Evolutionary conservation across 306 rosid species (phyloP), one percentile per base, ranked within the genome.

Genomic region (Trifolium repens): DNA sequence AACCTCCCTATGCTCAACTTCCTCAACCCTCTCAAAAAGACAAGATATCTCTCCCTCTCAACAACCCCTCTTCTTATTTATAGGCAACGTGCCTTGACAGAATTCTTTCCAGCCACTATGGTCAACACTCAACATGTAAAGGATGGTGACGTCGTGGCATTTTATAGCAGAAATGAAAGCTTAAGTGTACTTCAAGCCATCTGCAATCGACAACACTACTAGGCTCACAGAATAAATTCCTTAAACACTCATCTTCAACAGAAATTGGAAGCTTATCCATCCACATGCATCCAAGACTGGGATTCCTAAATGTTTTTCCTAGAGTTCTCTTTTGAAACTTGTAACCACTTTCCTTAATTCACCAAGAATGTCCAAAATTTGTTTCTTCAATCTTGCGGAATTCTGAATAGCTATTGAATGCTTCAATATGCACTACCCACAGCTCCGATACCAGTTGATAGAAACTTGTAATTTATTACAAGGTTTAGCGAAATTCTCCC

Each of bases 361-460:
- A 22, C 54, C 10, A 67, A 67, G 19, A 67, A 14, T 64, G 32
- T 17, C 32, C 70, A 64, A n/a, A 64, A 22, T 67, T n/a, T 11
- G 16, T 42, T 22, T 40, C 69, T 37, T 39, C 32, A 65, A 43
- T 22, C 54, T 22, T 44, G 40, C 39, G 44, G 55, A 24, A 24
- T 35, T 22, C 72, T 6, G 54, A 12, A 19, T 19, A 66, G 34
- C 71, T 19, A 5, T 66, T 11, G 5, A 66, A 67, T 46, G 17
- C 53, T 67, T 67, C 72, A 44, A 43, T 67, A 26, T 14, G 72
- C 40, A 67, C 24, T 43, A 67, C 55, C 54, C 22, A 26, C 7
- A 26, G 57, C 54, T 44, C 39, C 24, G 1, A 34, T 34, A 34
- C 67, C 67, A 32, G 13, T 32, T 34, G 24, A 32, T 14, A 61